Conservation (phyloP, 805 yeast species). For the Wickerhamomyces alni region DNA sequence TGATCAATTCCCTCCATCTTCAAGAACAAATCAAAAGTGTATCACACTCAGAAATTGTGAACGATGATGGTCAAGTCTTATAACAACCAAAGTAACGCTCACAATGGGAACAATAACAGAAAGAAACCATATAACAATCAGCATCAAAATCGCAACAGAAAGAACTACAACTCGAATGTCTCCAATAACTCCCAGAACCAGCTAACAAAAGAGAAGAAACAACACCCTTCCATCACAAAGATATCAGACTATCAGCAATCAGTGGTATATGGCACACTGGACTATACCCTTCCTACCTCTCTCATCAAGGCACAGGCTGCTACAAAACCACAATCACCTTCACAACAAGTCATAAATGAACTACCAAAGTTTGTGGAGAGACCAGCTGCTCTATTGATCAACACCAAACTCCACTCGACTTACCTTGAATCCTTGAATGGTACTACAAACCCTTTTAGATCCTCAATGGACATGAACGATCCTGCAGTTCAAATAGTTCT, state of each 20-base stretch:
- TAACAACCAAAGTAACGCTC: neutral
- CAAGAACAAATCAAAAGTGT: too few species aligned
- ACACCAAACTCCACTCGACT: conserved; percentile 4
- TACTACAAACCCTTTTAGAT: neutral
- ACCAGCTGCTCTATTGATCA: conserved; percentile 9
- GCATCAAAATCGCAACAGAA: neutral
- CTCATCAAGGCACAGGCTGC: neutral
- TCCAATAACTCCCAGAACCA: neutral
- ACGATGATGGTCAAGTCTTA: neutral
- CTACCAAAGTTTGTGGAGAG: conserved; percentile 11
- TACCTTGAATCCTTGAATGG: conserved; percentile 6
- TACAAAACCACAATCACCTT: too few species aligned
- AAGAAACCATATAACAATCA: neutral
- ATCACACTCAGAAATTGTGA: neutral
- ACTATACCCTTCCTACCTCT: conserved; percentile 11
- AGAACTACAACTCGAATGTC: neutral
- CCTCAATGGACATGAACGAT: conserved; percentile 3
- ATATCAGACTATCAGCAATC: conserved; percentile 13
- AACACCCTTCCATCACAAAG: conserved; percentile 1
- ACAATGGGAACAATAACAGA: neutral
- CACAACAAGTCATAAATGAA: conserved; percentile 6
- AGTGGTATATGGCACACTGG: conserved; percentile 8
- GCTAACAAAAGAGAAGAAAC: neutral
- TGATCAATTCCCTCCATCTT: too few species aligned
- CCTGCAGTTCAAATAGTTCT: conserved; percentile 10